Conservation (phyloP, 2,329 filamentous ascomycete species). For the Alternaria burnsii region DNA sequence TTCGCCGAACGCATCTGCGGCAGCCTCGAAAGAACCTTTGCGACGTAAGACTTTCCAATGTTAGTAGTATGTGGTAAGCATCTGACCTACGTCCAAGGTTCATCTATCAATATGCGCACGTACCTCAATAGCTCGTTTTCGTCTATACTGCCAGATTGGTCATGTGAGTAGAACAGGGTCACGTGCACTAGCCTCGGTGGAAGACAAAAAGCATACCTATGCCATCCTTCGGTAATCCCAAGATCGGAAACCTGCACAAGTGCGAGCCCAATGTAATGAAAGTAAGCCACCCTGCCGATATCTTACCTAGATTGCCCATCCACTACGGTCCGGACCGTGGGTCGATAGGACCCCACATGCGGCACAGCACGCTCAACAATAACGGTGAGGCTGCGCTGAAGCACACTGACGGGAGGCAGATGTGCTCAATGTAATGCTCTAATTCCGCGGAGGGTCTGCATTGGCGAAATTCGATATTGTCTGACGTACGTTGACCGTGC, state of each 20-base stretch:
- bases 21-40: neutral
- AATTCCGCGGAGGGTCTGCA: neutral
- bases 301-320: neutral
- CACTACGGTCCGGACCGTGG: slow-evolving; percentile 7
- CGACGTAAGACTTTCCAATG: neutral
- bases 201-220: neutral
- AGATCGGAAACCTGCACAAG: neutral
- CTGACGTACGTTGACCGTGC: slow-evolving; percentile 9
- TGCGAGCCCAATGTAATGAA: neutral
- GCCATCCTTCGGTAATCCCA: neutral
- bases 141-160: neutral
- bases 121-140: neutral
- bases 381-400: neutral
- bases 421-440: neutral
- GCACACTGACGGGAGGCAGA: neutral
- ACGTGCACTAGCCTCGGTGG: slow-evolving; percentile 8
- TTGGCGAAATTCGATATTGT: neutral
- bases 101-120: neutral
- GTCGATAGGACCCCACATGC: neutral
- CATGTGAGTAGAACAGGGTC: neutral
- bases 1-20: neutral
- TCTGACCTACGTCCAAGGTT: neutral
- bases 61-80: neutral
- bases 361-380: neutral
- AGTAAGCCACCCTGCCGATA: neutral